Conservation (phyloP, 371 early-diverging fungal species). For the Mucor mucedo region DNA sequence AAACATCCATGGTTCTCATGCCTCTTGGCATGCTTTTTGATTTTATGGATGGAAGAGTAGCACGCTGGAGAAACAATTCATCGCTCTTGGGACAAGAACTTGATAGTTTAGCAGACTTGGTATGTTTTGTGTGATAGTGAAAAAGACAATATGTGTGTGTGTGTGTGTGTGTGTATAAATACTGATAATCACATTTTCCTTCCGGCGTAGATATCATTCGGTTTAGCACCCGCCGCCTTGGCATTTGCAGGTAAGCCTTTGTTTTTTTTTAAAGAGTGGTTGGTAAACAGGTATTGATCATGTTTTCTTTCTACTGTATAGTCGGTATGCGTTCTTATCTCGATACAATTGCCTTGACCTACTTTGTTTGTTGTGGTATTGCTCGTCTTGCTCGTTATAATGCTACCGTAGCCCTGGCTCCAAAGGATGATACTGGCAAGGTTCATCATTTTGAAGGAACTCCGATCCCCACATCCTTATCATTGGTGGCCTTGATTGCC, state of each 20-base stretch:
- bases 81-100: constrained; percentile 81
- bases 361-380: constrained; percentile 90
- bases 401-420: constrained; percentile 81
- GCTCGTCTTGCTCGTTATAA: constrained; percentile 90
- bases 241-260: constrained; percentile 68
- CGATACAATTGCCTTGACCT: constrained; percentile 77
- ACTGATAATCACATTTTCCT: neutral
- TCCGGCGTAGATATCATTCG: constrained; percentile 71
- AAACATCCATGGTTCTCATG: constrained; percentile 74
- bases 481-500: constrained; percentile 71
- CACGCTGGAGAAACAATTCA: constrained; percentile 81
- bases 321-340: constrained; percentile 85
- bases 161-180: neutral
- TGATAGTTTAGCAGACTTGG: constrained; percentile 87
- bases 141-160: neutral
- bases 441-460: constrained; percentile 89
- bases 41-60: constrained; percentile 87
- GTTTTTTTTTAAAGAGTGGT: neutral
- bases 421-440: constrained; percentile 80
- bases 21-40: constrained; percentile 85
- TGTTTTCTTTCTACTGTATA: constrained; percentile 1
- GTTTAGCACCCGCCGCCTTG: constrained; percentile 86
- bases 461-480: constrained; percentile 84
- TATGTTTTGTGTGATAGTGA: constrained; percentile 29
- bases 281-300: neutral